Percentiles rank a stretch among this genome's conserved stretches.
phyloP scores from a whole-genome alignment of 1,284 basidiomycete species.

The Moesziomyces globuligerus region DNA sequence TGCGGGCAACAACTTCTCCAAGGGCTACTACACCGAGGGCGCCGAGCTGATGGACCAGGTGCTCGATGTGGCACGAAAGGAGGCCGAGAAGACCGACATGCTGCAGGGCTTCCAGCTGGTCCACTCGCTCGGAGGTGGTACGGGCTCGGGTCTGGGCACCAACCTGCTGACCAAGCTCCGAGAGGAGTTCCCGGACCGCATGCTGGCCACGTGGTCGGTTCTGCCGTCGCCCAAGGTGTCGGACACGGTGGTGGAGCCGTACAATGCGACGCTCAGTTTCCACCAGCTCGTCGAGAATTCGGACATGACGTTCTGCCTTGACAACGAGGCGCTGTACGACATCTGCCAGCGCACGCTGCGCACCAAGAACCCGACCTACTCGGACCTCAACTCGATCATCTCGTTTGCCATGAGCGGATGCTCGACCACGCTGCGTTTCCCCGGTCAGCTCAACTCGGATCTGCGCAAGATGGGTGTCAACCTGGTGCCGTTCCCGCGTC shows the following conservation, averaged over 20 bases:
- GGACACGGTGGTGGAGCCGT: conserved; percentile 94
- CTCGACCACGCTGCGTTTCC: conserved; percentile 94
- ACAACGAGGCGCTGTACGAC: conserved; percentile 94
- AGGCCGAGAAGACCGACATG: conserved; percentile 79
- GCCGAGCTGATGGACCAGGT: conserved; percentile 91
- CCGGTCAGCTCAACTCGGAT: conserved; percentile 93
- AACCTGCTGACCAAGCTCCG: conserved; percentile 66
- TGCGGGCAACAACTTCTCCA: conserved; percentile 95
- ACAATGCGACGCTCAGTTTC: conserved; percentile 88
- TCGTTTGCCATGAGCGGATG: conserved; percentile 98
- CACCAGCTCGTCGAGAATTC: conserved; percentile 90
- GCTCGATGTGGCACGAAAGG: conserved; percentile 71
- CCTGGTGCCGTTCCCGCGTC: conserved; percentile 71
- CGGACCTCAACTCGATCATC: conserved; percentile 74
- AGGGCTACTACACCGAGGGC: conserved; percentile 71
- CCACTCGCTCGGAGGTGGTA: conserved; percentile 91
- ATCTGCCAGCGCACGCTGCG: conserved; percentile 82
- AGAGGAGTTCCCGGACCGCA: conserved; percentile 73
- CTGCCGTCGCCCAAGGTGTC: conserved; percentile 93
- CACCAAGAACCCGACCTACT: conserved; percentile 70
- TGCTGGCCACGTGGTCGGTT: conserved; percentile 91
- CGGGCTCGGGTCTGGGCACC: conserved; percentile 61
- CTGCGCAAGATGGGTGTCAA: conserved; percentile 93
- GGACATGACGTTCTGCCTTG: conserved; percentile 87
- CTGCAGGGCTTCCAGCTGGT: conserved; percentile 93